Conservation (phyloP, 495 filamentous ascomycete genomes). For the Pseudevernia furfuracea region DNA sequence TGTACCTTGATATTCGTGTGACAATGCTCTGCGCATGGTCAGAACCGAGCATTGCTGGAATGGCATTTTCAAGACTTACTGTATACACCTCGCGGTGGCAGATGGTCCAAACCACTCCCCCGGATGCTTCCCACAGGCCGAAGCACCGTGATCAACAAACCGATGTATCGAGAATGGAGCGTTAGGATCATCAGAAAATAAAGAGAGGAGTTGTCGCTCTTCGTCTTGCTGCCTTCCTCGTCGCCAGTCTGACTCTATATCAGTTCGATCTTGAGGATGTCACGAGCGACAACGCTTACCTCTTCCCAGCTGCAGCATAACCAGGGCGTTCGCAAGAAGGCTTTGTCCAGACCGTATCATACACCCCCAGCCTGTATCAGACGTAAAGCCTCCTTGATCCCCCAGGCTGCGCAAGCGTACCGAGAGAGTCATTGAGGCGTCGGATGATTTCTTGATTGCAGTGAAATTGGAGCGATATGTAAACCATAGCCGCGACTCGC, state of each 20-base stretch:
- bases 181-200: slow-evolving; percentile 81
- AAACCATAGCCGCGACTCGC: slow-evolving; percentile 91
- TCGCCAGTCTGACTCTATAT: slow-evolving; percentile 63
- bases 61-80: slow-evolving; percentile 49
- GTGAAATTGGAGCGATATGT: slow-evolving; percentile 89
- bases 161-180: slow-evolving; percentile 93
- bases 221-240: slow-evolving; percentile 48
- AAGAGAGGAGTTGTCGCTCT: slow-evolving; percentile 64
- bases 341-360: slow-evolving; percentile 98
- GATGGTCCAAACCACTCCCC: slow-evolving; percentile 99
- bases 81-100: slow-evolving; percentile 89
- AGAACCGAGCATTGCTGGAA: slow-evolving; percentile 19
- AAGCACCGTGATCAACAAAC: slow-evolving; percentile 83
- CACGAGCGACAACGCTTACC: slow-evolving; percentile 42
- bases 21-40: slow-evolving; percentile 55
- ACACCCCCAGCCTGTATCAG: slow-evolving; percentile 95
- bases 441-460: slow-evolving; percentile 69
- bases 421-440: slow-evolving; percentile 73
- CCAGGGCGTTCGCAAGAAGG: slow-evolving; percentile 77
- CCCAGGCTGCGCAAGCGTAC: slow-evolving; percentile 77
- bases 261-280: slow-evolving; percentile 22
- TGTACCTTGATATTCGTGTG: slow-evolving; percentile 47
- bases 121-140: slow-evolving; percentile 85
- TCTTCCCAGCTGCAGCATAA: slow-evolving; percentile 65
- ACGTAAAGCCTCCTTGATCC: slow-evolving; percentile 77